Base-by-base conservation (phyloP, 2,329 filamentous ascomycete species). In the Aspergillus sp. region DNA sequence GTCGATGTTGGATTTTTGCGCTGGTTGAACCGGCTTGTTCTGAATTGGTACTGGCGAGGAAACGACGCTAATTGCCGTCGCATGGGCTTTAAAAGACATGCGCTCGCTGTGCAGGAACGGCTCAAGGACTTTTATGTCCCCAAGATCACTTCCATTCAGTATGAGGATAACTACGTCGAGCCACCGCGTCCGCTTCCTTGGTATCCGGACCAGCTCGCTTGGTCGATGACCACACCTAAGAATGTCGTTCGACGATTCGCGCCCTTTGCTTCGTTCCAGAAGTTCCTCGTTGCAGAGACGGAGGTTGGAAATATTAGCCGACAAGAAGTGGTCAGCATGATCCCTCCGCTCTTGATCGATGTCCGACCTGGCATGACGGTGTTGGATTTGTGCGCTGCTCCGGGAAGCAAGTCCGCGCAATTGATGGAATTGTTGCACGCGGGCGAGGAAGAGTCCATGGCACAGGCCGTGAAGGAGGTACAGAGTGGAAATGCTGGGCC, bases 271-370 rank as follows among this genome's bases (percentile, higher is more conserved):
- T 85, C 87, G 29, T 97, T 98, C 71, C 93, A 98, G 68, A 94
- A 94, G 66, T 98, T 96, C 74, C 78, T 98, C 43, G 93, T 98
- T 43, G 94, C 91, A 44, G 93, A 98, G 76, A 96, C 93, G 3
- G 89, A 86, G 47, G 89, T 97, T 26, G 93, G 93, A 60, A 98
- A 97, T 67, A 97, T 98, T 61, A 95, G 87, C 69, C 82, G 93
- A 60, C 93, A 98, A 70, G 93, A 98, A 72, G 85, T 95, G 40
- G 93, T 98, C 61, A 95, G 88, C 73, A 98, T 98, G 93, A 97
- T 98, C 52, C 93, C 93, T 28, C 93, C 93, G 28, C 78, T 97
- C 57, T 76, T 97, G 58, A 86, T 98, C 75, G 90, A 97, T 61
- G 77, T 97, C 43, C 81, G 82, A 57, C 90, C 93, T 4, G 88